Evolutionary conservation across 1,139 yeast genomes (phyloP).

Genomic region (Zygosaccharomyces sapae): DNA sequence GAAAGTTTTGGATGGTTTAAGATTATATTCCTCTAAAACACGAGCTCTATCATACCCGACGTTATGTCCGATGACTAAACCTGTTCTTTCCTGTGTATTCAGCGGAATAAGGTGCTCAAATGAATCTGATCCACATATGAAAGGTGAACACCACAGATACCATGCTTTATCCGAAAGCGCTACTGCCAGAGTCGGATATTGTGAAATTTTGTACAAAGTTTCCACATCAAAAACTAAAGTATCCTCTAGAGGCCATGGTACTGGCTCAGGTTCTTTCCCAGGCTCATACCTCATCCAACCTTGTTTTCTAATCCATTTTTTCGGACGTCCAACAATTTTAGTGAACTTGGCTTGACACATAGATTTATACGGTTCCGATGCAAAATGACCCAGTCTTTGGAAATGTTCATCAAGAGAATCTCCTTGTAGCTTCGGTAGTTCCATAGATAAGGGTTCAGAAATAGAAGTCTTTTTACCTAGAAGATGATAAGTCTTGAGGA

Average conservation of each 20-base stretch:
- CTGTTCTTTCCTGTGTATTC: constrained; percentile 44
- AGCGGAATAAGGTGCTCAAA: constrained; percentile 74
- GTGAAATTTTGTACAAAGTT: constrained; percentile 68
- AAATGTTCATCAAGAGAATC: constrained; percentile 78
- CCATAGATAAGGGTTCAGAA: constrained; percentile 56
- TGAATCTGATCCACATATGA: constrained; percentile 42
- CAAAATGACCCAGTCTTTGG: constrained; percentile 57
- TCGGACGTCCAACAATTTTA: constrained; percentile 48
- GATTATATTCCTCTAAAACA: constrained; percentile 73
- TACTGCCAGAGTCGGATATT: constrained; percentile 75
- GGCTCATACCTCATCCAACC: constrained; percentile 83
- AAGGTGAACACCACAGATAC: constrained; percentile 96
- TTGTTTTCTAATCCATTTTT: constrained; percentile 51
- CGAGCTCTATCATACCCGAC: constrained; percentile 89
- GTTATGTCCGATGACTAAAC: constrained; percentile 81
- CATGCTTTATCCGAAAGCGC: constrained; percentile 78
- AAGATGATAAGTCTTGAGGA: constrained; percentile 60
- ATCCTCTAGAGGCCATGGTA: constrained; percentile 60
- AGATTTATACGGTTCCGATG: constrained; percentile 57
- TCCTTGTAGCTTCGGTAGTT: constrained; percentile 70
- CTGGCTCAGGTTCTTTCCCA: constrained; percentile 51
- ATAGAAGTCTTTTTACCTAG: constrained; percentile 72
- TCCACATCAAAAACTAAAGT: constrained; percentile 87
- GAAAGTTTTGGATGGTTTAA: constrained; percentile 65
- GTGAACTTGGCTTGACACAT: constrained; percentile 45